These are phyloP conservation scores for Paralagenidium karlingii DNA, from an alignment of 352 stramenopile genomes.

Conservation along the genomic window DNA sequence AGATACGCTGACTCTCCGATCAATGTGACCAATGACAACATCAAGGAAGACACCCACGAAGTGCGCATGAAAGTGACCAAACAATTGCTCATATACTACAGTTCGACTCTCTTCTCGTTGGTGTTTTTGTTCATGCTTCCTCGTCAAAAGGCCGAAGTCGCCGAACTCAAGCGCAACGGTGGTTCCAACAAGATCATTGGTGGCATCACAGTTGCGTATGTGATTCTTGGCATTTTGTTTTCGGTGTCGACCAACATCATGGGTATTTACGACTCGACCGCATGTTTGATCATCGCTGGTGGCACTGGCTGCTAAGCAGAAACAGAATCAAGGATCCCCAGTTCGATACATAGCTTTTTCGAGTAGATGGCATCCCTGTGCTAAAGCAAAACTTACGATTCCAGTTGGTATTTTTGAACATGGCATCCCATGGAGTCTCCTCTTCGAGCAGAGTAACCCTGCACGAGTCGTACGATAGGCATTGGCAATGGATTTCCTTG, in stretches of 20 bases:
- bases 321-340: slow-evolving; percentile 1
- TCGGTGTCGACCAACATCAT: slow-evolving; percentile 44
- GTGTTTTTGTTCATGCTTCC: slow-evolving; percentile 15
- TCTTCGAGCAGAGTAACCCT: too few relatives aligned
- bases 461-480: too few relatives aligned
- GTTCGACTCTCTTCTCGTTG: slow-evolving; percentile 11
- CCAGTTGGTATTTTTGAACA: too few relatives aligned
- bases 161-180: slow-evolving; percentile 14
- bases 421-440: too few relatives aligned
- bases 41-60: slow-evolving; percentile 24
- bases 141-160: slow-evolving; percentile 15
- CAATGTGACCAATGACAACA: slow-evolving; percentile 42
- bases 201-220: slow-evolving; percentile 9
- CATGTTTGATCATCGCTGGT: slow-evolving; percentile 41
- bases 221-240: slow-evolving; percentile 18
- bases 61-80: slow-evolving; percentile 46
- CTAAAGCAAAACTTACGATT: too few relatives aligned
- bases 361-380: too few relatives aligned
- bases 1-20: slow-evolving; percentile 47
- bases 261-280: slow-evolving; percentile 34
- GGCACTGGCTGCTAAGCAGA: slow-evolving; percentile 26
- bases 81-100: slow-evolving; percentile 40
- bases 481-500: too few relatives aligned
- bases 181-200: slow-evolving; percentile 8
- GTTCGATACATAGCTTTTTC: too few relatives aligned